Percentiles rank a stretch among this genome's conserved stretches.
Conservation (phyloP, 148 eudicot genomes). For the Fagopyrum homotropicum region DNA sequence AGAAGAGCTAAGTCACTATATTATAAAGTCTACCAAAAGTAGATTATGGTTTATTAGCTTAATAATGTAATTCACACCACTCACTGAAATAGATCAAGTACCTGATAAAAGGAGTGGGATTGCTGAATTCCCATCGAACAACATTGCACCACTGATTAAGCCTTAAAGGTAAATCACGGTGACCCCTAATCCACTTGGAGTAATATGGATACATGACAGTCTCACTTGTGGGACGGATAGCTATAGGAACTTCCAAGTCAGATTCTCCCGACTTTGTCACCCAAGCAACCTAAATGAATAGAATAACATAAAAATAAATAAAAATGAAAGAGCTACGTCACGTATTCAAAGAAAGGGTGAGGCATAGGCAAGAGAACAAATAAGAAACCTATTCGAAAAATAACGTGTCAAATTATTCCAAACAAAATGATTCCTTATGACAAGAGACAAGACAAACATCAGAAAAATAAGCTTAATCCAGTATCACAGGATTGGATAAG, state of each 20-base stretch:
- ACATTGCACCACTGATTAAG: constrained; percentile 99
- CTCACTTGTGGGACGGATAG: constrained; percentile 99
- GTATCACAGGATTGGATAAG: neutral
- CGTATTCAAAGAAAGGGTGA: constrained; percentile 8
- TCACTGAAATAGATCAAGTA: constrained; percentile 14
- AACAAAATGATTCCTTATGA: neutral
- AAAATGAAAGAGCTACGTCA: neutral
- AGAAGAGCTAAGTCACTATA: neutral
- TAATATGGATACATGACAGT: constrained; percentile 98
- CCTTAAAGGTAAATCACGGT: constrained; percentile 87
- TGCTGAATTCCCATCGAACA: constrained; percentile 98
- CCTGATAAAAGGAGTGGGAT: constrained; percentile 99
- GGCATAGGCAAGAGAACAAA: constrained; percentile 11
- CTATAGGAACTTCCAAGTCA: constrained; percentile 85
- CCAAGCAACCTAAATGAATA: constrained; percentile 82
- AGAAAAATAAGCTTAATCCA: neutral
- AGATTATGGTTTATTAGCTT: neutral
- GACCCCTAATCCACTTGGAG: constrained; percentile 98
- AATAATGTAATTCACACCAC: neutral
- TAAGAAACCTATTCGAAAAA: neutral
- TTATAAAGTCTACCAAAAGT: neutral
- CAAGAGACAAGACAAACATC: neutral
- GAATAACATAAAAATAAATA: neutral
- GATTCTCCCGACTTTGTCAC: constrained; percentile 91
- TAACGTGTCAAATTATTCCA: neutral